phyloP scores from a whole-genome alignment of 176 grass and related monocot species.

The Oryza nivara region DNA sequence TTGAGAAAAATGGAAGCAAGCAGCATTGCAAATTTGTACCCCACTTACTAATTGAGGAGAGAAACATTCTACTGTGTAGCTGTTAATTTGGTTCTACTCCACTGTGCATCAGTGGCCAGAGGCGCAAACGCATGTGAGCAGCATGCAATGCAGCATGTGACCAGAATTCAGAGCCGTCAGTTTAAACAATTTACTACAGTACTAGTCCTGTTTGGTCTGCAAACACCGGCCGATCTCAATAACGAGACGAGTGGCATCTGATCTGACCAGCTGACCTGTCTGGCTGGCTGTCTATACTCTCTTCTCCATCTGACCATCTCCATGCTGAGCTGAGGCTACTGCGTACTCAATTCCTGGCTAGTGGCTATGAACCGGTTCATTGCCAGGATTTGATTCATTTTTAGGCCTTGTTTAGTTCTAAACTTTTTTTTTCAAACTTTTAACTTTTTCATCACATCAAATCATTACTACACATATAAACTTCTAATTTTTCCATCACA shows the following conservation, averaged over 20 bases:
- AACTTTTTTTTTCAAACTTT: too few relatives aligned
- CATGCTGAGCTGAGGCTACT: background rate
- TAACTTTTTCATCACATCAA: too few relatives aligned
- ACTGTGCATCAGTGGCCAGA: background rate
- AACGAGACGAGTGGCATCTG: background rate
- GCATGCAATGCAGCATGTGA: background rate
- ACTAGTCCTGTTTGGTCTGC: background rate
- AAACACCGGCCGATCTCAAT: background rate
- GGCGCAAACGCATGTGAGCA: background rate
- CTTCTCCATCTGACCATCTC: background rate
- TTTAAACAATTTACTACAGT: background rate
- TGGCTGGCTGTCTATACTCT: background rate
- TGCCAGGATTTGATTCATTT: too few relatives aligned
- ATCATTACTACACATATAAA: too few relatives aligned
- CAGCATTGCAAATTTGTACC: background rate
- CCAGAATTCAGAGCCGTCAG: background rate
- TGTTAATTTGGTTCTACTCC: too few relatives aligned
- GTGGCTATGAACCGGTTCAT: too few relatives aligned
- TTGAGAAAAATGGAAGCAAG: background rate
- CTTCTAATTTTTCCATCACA: too few relatives aligned
- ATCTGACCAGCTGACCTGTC: background rate
- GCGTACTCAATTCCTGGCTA: too few relatives aligned
- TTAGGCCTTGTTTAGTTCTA: too few relatives aligned
- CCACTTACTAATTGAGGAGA: background rate
- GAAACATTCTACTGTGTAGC: background rate